Conservation (phyloP, 2,329 filamentous ascomycete genomes). For the Lizonia empirigonia region DNA sequence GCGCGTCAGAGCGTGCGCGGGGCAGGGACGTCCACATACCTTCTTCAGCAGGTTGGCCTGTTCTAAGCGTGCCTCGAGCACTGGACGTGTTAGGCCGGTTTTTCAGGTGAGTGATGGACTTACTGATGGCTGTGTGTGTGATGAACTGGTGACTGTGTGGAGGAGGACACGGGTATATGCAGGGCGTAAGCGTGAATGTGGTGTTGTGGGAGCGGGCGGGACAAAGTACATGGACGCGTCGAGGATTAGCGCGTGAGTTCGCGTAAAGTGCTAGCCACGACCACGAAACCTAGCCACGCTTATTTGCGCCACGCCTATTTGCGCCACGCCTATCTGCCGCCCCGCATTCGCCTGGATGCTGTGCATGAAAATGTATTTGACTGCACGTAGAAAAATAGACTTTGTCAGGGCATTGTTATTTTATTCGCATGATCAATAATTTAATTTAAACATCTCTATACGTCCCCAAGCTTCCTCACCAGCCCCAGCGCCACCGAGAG, state of each 20-base stretch:
- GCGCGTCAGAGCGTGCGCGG: not conserved
- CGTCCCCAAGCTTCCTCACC: constrained; percentile 10
- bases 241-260: constrained; percentile 2
- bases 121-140: constrained; percentile 15
- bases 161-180: constrained; percentile 1
- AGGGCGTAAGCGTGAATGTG: not conserved
- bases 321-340: too few species aligned
- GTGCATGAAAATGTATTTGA: too few species aligned
- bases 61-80: constrained; percentile 98
- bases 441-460: too few species aligned
- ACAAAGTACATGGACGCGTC: constrained; percentile 15
- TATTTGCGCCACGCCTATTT: too few species aligned
- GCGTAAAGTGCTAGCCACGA: constrained; percentile 18
- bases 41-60: constrained; percentile 95
- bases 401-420: too few species aligned
- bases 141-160: too few species aligned
- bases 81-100: constrained; percentile 49
- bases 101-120: not conserved
- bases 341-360: too few species aligned
- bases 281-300: constrained; percentile 8
- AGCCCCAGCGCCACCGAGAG: constrained; percentile 8
- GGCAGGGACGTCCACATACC: constrained; percentile 56
- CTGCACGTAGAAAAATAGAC: too few species aligned
- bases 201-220: constrained; percentile 8
- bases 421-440: too few species aligned